Evolutionary conservation across 495 filamentous ascomycete genomes (phyloP), one percentile per base, ranked within the genome.

Genomic region (Tuber umbilicatum): DNA sequence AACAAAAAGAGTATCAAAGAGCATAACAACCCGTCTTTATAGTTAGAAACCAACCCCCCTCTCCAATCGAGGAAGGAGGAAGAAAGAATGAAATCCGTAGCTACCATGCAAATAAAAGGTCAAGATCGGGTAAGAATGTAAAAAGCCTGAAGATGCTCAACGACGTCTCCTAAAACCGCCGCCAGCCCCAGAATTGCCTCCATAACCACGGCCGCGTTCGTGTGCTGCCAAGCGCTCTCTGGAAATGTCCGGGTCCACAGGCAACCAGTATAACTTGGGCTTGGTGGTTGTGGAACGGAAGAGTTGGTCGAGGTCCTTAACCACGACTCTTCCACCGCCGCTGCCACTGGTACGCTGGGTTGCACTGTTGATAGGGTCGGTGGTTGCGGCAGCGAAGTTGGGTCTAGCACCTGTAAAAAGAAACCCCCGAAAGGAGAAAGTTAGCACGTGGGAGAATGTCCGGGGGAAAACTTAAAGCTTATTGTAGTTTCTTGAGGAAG

Each of bases 181-280:
- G 5, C 27, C 50, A 16, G 47, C 47, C 0, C n/a, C 55, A 64
- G 55, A 16, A 64, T 60, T 27, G 31, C 47, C 47, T 10, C 23
- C 4, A 23, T 60, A 27, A n/a, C n/a, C 50, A 64, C 55, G 55
- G 35, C 55, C 27, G 55, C 55, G 55, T 6, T 64, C 55, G 31
- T 64, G 19, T 16, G 39, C 72, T 38, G 79, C 79, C 71, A 82
- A 60, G 55, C 81, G 68, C 40, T 77, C 75, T 70, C 72, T 47
- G 19, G 81, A 75, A 45, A 87, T 82, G 10, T 81, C 79, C 9
- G 86, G 84, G 21, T 83, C 76, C 12, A 88, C 87, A 5, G 88
- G 87, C 35, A 89, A 85, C 79, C 86, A 93, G 82, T 92, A 92
- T 21, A 93, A 83, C 75, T 91, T 91, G 27, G 91, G 91, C 77